These are phyloP conservation scores for Oleoguttula mirabilis DNA, from an alignment of 495 filamentous ascomycete species.

Conservation along the genomic window DNA sequence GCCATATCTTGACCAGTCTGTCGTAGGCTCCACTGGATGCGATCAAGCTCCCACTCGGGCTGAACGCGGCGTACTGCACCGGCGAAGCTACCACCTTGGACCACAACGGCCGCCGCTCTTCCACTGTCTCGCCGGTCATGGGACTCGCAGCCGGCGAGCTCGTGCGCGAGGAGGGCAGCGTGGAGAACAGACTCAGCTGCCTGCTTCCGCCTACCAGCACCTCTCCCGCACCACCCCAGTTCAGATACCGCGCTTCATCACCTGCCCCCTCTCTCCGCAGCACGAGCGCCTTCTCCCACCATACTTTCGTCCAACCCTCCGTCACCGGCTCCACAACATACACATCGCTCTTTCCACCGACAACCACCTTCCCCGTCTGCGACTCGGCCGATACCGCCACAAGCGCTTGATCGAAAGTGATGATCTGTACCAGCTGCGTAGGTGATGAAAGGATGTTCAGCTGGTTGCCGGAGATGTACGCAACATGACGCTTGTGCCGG, in stretches of 20 bases:
- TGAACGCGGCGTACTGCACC: conserved; percentile 66
- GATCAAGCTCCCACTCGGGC: conserved; percentile 72
- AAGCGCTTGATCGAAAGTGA: conserved; percentile 60
- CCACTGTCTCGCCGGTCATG: conserved; percentile 1
- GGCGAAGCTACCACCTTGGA: conserved; percentile 57
- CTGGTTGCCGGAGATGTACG: conserved; percentile 80
- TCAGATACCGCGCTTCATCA: conserved; percentile 10
- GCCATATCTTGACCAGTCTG: conserved; percentile 83
- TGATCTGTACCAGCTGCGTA: conserved; percentile 49
- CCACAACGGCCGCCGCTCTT: conserved; percentile 52
- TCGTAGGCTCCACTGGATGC: conserved; percentile 74
- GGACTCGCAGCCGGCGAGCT: conserved; percentile 16
- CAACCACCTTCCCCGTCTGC: conserved; percentile 65
- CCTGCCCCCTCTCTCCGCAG: conserved; percentile 4
- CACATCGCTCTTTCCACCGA: conserved; percentile 10
- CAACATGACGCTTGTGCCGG: conserved; percentile 22
- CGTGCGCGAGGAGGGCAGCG: conserved; percentile 15
- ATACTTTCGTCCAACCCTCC: conserved; percentile 57
- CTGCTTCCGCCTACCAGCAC: conserved; percentile 19
- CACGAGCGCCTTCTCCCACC: conserved; percentile 28
- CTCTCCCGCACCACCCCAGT: conserved; percentile 17
- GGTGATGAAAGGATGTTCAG: conserved; percentile 54
- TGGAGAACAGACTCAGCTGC: conserved; percentile 14
- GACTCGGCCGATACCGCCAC: conserved; percentile 8
- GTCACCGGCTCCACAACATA: conserved; percentile 38